phyloP scores from a whole-genome alignment of 106 monocot species.

The Phalaenopsis equestris region DNA sequence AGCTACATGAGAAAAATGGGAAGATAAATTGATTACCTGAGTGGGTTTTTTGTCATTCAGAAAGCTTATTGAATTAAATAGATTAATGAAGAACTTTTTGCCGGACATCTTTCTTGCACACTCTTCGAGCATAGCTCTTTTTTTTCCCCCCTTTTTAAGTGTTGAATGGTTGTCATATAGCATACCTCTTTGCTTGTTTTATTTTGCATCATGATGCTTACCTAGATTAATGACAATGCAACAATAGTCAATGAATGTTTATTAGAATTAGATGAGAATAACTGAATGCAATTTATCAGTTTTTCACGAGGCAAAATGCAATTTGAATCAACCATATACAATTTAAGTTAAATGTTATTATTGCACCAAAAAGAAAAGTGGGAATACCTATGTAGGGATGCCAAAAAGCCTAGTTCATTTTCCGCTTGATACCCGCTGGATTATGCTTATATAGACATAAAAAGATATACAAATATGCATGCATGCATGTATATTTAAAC shows the following conservation, averaged over 20 bases:
- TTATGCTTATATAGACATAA: no score
- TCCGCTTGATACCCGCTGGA: no score
- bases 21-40: background rate
- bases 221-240: background rate
- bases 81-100: background rate
- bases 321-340: background rate
- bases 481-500: no score
- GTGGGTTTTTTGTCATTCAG: background rate
- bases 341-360: background rate
- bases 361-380: no score
- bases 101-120: no score
- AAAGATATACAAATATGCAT: no score
- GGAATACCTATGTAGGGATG: no score
- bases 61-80: background rate
- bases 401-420: no score
- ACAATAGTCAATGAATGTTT: background rate
- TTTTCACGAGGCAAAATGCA: background rate
- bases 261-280: background rate
- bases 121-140: no score
- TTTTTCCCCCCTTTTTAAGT: no score
- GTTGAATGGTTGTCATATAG: no score
- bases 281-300: background rate
- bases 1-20: background rate
- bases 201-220: background rate
- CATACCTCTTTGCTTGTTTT: no score